Percentiles rank a stretch among this genome's conserved stretches.
Conservation (phyloP, 345 rosid species). For the Pugionium cornutum region DNA sequence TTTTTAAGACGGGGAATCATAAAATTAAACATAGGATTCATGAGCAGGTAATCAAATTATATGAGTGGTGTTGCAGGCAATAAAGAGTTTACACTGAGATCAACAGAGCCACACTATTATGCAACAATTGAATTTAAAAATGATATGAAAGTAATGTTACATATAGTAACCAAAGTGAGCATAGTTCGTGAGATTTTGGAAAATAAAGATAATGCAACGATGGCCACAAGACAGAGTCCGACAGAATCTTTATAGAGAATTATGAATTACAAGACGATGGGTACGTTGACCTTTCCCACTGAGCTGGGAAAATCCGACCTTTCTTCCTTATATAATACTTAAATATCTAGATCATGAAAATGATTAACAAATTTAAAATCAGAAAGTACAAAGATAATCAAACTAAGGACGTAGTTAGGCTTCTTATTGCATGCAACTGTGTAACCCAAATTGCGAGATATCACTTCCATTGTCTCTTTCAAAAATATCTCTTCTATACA, state of each 20-base stretch:
- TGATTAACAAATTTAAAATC: constrained; percentile 26
- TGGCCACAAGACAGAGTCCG: constrained; percentile 35
- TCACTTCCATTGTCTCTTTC: no score
- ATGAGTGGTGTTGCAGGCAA: constrained; percentile 16
- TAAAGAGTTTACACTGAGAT: constrained; percentile 9
- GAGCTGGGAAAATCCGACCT: constrained; percentile 30
- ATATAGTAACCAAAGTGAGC: constrained; percentile 14
- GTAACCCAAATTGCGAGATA: no score
- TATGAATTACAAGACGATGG: constrained; percentile 24
- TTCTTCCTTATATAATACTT: constrained; percentile 3
- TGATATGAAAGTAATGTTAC: not conserved
- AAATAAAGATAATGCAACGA: constrained; percentile 29
- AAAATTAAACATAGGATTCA: constrained; percentile 11
- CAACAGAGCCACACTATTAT: constrained; percentile 28
- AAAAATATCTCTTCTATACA: no score
- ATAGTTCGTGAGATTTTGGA: constrained; percentile 30
- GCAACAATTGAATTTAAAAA: constrained; percentile 29
- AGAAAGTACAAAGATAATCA: not conserved
- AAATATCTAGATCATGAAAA: constrained; percentile 25
- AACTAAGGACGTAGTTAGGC: no score
- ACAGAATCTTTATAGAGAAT: constrained; percentile 34
- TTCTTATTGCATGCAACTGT: no score
- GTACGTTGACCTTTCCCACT: constrained; percentile 46
- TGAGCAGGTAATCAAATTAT: constrained; percentile 9
- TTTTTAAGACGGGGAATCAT: not conserved